Percentiles rank a stretch among this genome's conserved stretches.
Conservation (phyloP, 805 yeast genomes). For the Yarrowia deformans region DNA sequence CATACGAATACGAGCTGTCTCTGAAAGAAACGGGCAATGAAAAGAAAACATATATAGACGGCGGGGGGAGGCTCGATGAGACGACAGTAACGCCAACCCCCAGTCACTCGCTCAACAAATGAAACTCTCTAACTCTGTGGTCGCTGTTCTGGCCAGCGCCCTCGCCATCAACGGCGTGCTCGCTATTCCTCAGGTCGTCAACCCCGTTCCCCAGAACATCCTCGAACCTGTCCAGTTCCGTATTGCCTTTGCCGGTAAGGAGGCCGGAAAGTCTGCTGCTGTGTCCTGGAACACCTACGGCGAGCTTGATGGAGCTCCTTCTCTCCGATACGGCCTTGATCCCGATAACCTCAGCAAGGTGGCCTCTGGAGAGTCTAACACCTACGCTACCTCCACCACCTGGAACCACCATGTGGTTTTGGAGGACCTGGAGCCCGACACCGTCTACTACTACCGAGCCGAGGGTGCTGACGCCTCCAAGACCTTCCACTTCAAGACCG, state of each 20-base stretch:
- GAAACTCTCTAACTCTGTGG: constrained; percentile 19
- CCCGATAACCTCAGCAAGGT: constrained; percentile 39
- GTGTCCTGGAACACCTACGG: constrained; percentile 46
- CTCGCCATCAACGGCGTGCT: constrained; percentile 15
- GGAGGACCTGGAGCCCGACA: constrained; percentile 45
- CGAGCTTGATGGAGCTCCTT: constrained; percentile 42
- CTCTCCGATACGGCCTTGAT: constrained; percentile 45
- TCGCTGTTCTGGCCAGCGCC: constrained; percentile 13
- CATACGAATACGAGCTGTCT: constrained; percentile 21
- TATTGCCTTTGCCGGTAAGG: constrained; percentile 8
- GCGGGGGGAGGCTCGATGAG: background rate
- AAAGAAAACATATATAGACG: constrained; percentile 2
- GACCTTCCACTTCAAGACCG: constrained; percentile 40
- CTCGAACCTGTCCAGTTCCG: constrained; percentile 36
- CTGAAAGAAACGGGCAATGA: background rate
- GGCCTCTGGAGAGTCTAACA: constrained; percentile 42
- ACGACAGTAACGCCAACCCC: background rate
- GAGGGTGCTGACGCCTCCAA: constrained; percentile 41
- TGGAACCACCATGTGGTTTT: constrained; percentile 47
- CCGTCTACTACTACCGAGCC: constrained; percentile 48
- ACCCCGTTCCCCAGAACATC: constrained; percentile 28
- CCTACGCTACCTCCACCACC: constrained; percentile 45
- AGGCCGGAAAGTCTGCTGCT: constrained; percentile 17
- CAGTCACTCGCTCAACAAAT: constrained; percentile 8
- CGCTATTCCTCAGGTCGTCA: constrained; percentile 33